Base-by-base conservation (phyloP, 2,329 filamentous ascomycete genomes). In the Colletotrichum sp. region DNA sequence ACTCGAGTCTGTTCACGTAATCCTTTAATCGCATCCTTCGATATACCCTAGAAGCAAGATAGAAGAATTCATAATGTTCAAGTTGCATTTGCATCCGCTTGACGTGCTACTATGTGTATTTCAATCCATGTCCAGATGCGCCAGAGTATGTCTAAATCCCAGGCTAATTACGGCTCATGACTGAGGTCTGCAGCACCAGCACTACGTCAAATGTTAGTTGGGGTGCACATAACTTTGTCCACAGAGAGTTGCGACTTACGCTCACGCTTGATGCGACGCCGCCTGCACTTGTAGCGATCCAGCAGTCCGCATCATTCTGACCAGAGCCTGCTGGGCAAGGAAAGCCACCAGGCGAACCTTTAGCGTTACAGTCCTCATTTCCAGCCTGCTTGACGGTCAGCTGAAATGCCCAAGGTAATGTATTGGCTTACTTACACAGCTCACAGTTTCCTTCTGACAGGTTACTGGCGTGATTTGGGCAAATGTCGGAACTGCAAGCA, bases 21-120 rank as follows among this genome's bases (percentile, higher is more conserved):
- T 4, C 16, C 16, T 44, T 55, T 55, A 36, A 69, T 32, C 9
- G 49, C 26, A 24, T 76, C 57, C 9, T 60, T 68, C 62, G 16
- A 67, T 67, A 75, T 75, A 75, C 72, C 72, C 72, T 63, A 72
- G 52, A 72, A 62, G 68, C 62, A 52, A 18, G 62, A 67, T 67
- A 63, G 24, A 75, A 34, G 16, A 65, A 36, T 21, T 66, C 16
- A 12, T 70, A 28, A 44, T 70, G 66, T 44, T 44, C 26, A 30
- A 49, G 6, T 49, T 49, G 0, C 9, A n/a, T 4, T 49, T 49
- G 9, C 18, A 32, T 21, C 24, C 6, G 18, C 55, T 30, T 30
- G 8, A 18, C 13, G 4, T 18, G 55, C 55, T 16, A 59, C n/a
- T 21, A 24, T 59, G 24, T 18, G n/a, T 52, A 5, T 52, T 1